Base-by-base conservation (phyloP, 305 asterid species). In the Andrographis paniculata region DNA sequence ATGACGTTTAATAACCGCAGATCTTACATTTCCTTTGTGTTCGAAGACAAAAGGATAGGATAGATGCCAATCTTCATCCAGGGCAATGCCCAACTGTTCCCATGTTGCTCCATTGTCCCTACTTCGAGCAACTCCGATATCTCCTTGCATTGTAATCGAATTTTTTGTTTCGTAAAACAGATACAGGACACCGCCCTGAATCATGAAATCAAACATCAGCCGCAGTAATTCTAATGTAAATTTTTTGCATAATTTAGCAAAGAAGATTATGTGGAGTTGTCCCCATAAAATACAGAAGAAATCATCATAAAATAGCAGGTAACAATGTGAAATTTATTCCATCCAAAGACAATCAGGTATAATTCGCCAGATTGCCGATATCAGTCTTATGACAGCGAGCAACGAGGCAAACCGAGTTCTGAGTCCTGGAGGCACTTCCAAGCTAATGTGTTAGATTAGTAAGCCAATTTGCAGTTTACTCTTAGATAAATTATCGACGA, bases 51-150 rank as follows among this genome's bases (percentile, higher is more conserved):
- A 87, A 0, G 99, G 97, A 71, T 75, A 92, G 14, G 99, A 92
- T 54, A 92, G 93, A 78, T 92, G 99, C 97, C 99, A 92, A 54
- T 84, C 91, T 69, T 87, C 97, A 52, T 84, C 95, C 11, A 92
- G 75, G 46, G 88, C 94, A 46, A 76, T 69, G n/a, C 99, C 99
- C 69, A 92, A 63, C 55, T 75, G 95, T 55, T 84, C 76, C 99
- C 99, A 92, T 0, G 94, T 84, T 16, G 84, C 95, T 54, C 96
- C 99, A 38, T 79, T 66, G 58, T 92, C 94, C 7, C 59, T 28
- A 63, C 97, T 92, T 59, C 69, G 74, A 37, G 99, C 77, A 67
- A 84, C 99, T 55, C 91, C 99, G 44, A 87, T 87, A 66, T 92
- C 99, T 44, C 99, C 99, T 75, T 87, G 94, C 88, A 72, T 69